A percentile compares a stretch with the other conserved stretches of the same genome.
phyloP scores from a whole-genome alignment of 306 rosid species.

The Vachellia collinsii region DNA sequence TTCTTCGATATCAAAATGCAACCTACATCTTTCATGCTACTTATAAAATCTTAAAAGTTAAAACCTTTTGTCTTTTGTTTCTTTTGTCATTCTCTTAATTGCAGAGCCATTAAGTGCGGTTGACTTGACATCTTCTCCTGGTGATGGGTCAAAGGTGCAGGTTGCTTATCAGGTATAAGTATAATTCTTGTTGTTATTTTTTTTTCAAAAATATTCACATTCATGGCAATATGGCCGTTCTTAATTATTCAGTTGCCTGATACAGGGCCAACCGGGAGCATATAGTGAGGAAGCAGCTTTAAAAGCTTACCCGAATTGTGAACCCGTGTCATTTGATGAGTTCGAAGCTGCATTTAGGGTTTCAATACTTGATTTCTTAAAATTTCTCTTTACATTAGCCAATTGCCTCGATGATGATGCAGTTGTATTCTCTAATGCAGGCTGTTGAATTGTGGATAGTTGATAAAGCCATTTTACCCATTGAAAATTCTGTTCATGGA shows the following conservation, averaged over 20 bases:
- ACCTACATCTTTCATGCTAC: slow-evolving; percentile 25
- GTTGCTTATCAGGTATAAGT: slow-evolving; percentile 85
- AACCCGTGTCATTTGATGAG: slow-evolving; percentile 86
- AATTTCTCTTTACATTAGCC: not conserved
- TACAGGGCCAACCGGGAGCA: slow-evolving; percentile 88
- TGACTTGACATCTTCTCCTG: slow-evolving; percentile 45
- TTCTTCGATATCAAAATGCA: not conserved
- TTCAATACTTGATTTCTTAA: slow-evolving; percentile 23
- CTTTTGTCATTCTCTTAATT: slow-evolving; percentile 34
- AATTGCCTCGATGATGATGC: slow-evolving; percentile 27
- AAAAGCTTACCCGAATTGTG: slow-evolving; percentile 83
- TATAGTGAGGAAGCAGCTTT: slow-evolving; percentile 87
- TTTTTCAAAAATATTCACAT: slow-evolving; percentile 20
- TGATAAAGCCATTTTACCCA: slow-evolving; percentile 91
- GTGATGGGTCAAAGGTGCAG: slow-evolving; percentile 70
- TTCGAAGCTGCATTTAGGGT: slow-evolving; percentile 94
- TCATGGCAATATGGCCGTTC: slow-evolving; percentile 30
- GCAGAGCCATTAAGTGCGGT: slow-evolving; percentile 77
- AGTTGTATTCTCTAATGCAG: slow-evolving; percentile 45
- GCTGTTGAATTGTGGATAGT: slow-evolving; percentile 94
- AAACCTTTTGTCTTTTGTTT: not conserved
- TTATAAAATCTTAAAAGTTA: slow-evolving; percentile 17
- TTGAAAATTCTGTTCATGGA: slow-evolving; percentile 86
- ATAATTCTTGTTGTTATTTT: slow-evolving; percentile 11
- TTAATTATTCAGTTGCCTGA: slow-evolving; percentile 31